These are phyloP conservation scores for Beauveria australis DNA, from an alignment of 2,329 filamentous ascomycete genomes.

Conservation along the genomic window DNA sequence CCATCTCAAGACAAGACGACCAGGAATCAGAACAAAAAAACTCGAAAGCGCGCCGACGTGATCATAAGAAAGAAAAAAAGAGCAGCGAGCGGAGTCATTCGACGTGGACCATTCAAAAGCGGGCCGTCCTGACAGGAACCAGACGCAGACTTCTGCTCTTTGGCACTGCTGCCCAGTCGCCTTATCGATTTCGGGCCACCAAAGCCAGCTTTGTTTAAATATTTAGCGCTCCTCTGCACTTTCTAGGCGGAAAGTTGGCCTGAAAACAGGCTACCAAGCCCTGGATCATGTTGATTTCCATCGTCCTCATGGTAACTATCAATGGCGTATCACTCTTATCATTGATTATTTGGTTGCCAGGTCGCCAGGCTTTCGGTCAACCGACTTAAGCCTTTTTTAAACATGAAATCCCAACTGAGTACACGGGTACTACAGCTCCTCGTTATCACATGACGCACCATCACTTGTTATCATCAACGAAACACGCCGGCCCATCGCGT, in stretches of 20 bases:
- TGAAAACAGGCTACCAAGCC: background rate
- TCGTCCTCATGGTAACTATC: too few relatives aligned
- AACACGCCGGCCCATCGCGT: background rate
- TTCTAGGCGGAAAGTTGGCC: background rate
- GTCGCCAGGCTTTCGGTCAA: too few relatives aligned
- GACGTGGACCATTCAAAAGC: background rate
- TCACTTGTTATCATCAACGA: background rate
- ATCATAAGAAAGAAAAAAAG: background rate
- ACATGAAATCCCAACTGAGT: too few relatives aligned
- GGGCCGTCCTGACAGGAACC: conserved; percentile 3
- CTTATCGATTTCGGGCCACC: background rate
- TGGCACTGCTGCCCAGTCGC: background rate
- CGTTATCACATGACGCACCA: background rate
- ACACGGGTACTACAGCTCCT: too few relatives aligned
- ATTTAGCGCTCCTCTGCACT: background rate
- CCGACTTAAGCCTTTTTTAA: background rate
- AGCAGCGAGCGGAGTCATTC: background rate
- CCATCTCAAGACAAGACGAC: background rate
- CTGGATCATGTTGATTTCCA: background rate
- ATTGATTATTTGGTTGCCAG: too few relatives aligned
- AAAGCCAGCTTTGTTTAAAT: background rate
- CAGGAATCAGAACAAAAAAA: background rate
- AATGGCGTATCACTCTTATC: too few relatives aligned
- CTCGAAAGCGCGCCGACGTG: background rate
- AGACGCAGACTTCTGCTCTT: background rate